Evolutionary conservation across 2,329 filamentous ascomycete species (phyloP), one percentile per base, ranked within the genome.

Genomic region (Rhynchosporium secalis): DNA sequence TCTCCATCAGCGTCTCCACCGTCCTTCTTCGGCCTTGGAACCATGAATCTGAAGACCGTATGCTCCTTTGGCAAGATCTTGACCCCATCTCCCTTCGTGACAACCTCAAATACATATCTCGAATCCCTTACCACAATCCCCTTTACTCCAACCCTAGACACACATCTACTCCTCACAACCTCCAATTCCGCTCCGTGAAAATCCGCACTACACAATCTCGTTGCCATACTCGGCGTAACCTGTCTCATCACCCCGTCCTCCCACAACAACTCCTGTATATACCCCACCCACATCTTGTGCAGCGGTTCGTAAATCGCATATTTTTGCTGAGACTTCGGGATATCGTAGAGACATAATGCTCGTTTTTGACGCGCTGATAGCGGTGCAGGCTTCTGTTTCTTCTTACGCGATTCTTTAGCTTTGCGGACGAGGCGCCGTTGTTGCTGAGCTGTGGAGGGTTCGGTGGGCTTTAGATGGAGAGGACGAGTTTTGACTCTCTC

Each of bases 71-170:
- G 94, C 61, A 98, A 81, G 46, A 86, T 80, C 78, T 95, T 96
- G 48, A 95, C 71, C 68, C 82, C 79, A 76, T 93, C 83, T 68
- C 81, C 82, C 71, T 76, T 80, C 2, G 91, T 96, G 45, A 98
- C 83, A 65, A 99, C 78, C 75, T 96, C 90, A 76, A 98, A 91
- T 1, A 89, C 88, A 72, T 90, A 94, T 74, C 89, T 92, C 57
- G 90, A 88, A 78, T 99, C 95, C 74, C 91, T 87, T 46, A 97
- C 86, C 64, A 98, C 90, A 69, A 98, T 94, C 15, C 95, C 95
- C 70, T 81, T 85, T 59, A 94, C 77, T 0, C 95, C 94, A 0
- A 99, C 93, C 15, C 94, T 82, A 59, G 90, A 87, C 15, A 89
- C 84, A 74, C 93, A 97, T 36, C 84, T 78, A 75, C 92, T 95